Evolutionary conservation across 2,329 filamentous ascomycete species (phyloP).

Genomic region (Metarhizium rileyi): DNA sequence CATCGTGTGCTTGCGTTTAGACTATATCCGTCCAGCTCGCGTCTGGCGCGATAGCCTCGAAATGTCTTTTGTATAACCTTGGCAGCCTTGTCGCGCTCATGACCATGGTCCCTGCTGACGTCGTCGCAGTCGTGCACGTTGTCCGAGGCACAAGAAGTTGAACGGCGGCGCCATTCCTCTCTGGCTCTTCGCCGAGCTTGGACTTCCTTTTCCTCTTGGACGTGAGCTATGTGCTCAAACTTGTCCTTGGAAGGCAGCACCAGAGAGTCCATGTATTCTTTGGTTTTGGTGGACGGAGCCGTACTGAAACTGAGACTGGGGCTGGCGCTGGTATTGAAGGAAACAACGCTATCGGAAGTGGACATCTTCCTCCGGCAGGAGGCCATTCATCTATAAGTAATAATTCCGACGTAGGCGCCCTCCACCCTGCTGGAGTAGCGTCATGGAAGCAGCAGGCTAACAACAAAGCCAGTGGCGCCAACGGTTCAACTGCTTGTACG

Average conservation of each 20-base stretch:
- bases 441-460: no score
- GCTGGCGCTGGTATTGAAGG: constrained; percentile 1
- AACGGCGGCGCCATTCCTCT: constrained; percentile 21
- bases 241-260: constrained; percentile 35
- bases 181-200: constrained; percentile 32
- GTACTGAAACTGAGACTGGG: neutral
- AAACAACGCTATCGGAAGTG: constrained; percentile 7
- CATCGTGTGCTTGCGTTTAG: constrained; percentile 63
- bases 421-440: no score
- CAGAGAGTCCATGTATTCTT: constrained; percentile 42
- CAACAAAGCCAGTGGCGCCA: no score
- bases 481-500: no score
- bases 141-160: constrained; percentile 16
- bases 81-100: constrained; percentile 35
- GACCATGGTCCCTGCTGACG: constrained; percentile 5
- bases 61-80: constrained; percentile 61
- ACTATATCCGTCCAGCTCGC: constrained; percentile 59
- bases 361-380: neutral
- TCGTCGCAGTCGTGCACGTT: constrained; percentile 8
- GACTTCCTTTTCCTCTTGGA: constrained; percentile 38
- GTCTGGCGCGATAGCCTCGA: constrained; percentile 62
- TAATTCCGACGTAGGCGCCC: no score
- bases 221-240: constrained; percentile 36
- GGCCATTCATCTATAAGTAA: neutral
- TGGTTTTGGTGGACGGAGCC: constrained; percentile 15